Evolutionary conservation across 768 basidiomycete species (phyloP).

Genomic region (Tricholoma flavovirens): DNA sequence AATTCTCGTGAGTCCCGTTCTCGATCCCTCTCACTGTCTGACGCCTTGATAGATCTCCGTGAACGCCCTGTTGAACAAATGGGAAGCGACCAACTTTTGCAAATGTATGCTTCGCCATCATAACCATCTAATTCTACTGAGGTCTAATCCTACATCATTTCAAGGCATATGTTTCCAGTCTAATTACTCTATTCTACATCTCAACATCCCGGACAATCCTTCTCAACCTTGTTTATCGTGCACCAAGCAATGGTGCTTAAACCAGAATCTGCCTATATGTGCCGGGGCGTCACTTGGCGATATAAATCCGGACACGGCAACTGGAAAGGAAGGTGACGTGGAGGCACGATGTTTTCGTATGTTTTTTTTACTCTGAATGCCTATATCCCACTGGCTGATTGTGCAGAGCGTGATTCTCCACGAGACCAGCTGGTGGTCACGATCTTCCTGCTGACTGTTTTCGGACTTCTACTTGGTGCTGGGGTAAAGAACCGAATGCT

Average conservation of each 20-base stretch:
- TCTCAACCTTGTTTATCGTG: conserved; percentile 90
- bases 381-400: conserved; percentile 9
- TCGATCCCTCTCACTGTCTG: background rate
- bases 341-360: conserved; percentile 94
- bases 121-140: background rate
- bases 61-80: conserved; percentile 52
- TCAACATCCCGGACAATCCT: conserved; percentile 77
- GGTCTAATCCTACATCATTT: conserved; percentile 7
- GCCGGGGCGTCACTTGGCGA: conserved; percentile 77
- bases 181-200: conserved; percentile 80
- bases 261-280: conserved; percentile 85
- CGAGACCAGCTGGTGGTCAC: conserved; percentile 92
- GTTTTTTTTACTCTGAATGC: conserved; percentile 22
- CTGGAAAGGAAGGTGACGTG: conserved; percentile 92
- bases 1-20: conserved; percentile 17
- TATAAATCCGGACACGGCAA: conserved; percentile 87
- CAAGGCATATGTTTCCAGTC: conserved; percentile 87
- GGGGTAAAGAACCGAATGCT: conserved; percentile 80
- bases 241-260: conserved; percentile 93
- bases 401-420: conserved; percentile 87
- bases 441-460: conserved; percentile 81
- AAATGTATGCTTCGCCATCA: conserved; percentile 58
- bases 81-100: conserved; percentile 89
- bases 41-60: conserved; percentile 21
- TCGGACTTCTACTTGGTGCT: conserved; percentile 79